Evolutionary conservation across 192 early-diverging fungal species (phyloP).

Genomic region (Rhizophagus clarus): DNA sequence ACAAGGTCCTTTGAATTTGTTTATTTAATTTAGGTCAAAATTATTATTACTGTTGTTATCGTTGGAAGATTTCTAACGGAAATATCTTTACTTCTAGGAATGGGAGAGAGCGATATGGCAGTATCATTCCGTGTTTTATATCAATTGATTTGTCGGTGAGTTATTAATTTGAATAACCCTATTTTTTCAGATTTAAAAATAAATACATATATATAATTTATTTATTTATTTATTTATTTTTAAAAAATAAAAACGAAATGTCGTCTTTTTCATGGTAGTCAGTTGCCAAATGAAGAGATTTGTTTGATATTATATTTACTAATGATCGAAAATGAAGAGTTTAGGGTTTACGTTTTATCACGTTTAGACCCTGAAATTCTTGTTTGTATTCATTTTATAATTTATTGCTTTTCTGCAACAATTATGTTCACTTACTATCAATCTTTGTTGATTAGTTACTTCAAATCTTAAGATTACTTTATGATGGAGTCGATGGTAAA

Average conservation of each 20-base stretch:
- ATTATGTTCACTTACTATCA: not conserved
- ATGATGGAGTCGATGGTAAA: constrained; percentile 64
- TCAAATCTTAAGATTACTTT: constrained; percentile 65
- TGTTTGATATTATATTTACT: constrained; percentile 67
- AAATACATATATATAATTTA: too few relatives aligned
- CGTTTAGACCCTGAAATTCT: constrained; percentile 77
- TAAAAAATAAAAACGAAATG: too few relatives aligned
- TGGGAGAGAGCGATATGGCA: constrained; percentile 36
- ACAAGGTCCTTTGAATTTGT: constrained; percentile 37
- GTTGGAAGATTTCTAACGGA: not conserved
- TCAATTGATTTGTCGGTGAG: constrained; percentile 55
- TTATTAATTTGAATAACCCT: not conserved
- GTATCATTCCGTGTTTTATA: constrained; percentile 57
- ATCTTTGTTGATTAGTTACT: constrained; percentile 45
- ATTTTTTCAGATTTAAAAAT: too few relatives aligned
- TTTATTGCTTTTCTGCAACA: not conserved
- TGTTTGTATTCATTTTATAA: constrained; percentile 41
- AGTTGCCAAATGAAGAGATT: constrained; percentile 60
- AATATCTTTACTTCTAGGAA: constrained; percentile 25
- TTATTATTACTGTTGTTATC: not conserved
- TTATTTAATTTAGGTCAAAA: not conserved
- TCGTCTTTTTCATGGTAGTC: constrained; percentile 26
- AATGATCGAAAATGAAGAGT: constrained; percentile 66
- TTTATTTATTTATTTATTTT: not conserved
- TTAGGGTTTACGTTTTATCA: constrained; percentile 72